Evolutionary conservation across 768 basidiomycete genomes (phyloP).

Genomic region (Lactarius evosmus): DNA sequence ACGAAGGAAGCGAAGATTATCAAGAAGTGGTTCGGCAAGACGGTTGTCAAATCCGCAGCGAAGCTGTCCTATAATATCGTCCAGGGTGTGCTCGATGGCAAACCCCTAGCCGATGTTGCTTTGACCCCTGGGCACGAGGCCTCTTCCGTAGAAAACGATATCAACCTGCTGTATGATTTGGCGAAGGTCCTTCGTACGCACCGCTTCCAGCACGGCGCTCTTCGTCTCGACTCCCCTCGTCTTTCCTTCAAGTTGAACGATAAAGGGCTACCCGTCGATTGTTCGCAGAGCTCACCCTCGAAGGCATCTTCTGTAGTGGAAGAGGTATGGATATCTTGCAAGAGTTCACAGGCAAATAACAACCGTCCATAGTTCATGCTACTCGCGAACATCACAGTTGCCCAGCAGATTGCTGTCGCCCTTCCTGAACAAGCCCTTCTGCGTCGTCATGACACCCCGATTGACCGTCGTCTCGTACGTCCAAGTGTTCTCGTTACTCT

Average conservation of each 20-base stretch:
- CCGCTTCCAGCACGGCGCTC: slow-evolving; percentile 77
- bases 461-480: slow-evolving; percentile 85
- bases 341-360: neutral
- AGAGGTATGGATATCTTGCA: slow-evolving; percentile 55
- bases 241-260: slow-evolving; percentile 80
- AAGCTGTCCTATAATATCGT: slow-evolving; percentile 82
- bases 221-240: slow-evolving; percentile 64
- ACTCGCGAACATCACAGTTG: slow-evolving; percentile 83
- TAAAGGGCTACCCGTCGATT: slow-evolving; percentile 75
- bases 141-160: slow-evolving; percentile 68
- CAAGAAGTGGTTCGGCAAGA: slow-evolving; percentile 92
- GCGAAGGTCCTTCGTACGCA: slow-evolving; percentile 68
- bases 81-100: slow-evolving; percentile 78
- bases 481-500: neutral
- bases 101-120: slow-evolving; percentile 48
- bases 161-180: slow-evolving; percentile 62
- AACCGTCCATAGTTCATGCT: slow-evolving; percentile 76
- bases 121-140: slow-evolving; percentile 57
- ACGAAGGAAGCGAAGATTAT: slow-evolving; percentile 75
- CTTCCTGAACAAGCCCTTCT: slow-evolving; percentile 97
- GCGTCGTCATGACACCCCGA: slow-evolving; percentile 88
- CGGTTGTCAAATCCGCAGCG: slow-evolving; percentile 84
- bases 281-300: slow-evolving; percentile 55
- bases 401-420: slow-evolving; percentile 89
- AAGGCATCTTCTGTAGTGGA: slow-evolving; percentile 84